These are phyloP conservation scores for Kwoniella dejecticola DNA, from an alignment of 768 basidiomycete genomes.

Conservation along the genomic window DNA sequence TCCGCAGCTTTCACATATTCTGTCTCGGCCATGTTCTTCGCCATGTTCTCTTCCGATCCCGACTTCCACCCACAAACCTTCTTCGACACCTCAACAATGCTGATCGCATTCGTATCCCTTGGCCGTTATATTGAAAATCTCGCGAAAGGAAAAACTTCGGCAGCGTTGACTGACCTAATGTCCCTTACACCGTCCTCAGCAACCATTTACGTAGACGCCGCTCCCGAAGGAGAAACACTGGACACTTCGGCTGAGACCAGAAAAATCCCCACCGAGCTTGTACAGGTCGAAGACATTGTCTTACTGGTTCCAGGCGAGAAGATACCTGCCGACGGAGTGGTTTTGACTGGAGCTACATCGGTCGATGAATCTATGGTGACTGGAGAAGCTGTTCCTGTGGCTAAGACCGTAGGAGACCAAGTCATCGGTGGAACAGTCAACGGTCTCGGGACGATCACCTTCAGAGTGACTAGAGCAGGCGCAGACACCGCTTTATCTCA, in stretches of 20 bases:
- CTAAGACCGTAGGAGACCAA: slow-evolving; percentile 77
- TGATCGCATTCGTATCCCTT: slow-evolving; percentile 93
- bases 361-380: slow-evolving; percentile 99
- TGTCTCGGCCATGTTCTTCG: slow-evolving; percentile 67
- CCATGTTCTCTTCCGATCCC: slow-evolving; percentile 60
- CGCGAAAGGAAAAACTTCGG: slow-evolving; percentile 95
- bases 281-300: slow-evolving; percentile 89
- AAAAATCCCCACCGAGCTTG: slow-evolving; percentile 87
- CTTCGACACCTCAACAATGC: slow-evolving; percentile 98
- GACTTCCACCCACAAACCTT: slow-evolving; percentile 81
- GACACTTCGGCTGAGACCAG: slow-evolving; percentile 60
- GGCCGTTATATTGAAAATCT: slow-evolving; percentile 94
- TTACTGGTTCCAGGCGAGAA: slow-evolving; percentile 96
- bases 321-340: slow-evolving; percentile 91
- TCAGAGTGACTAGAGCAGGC: slow-evolving; percentile 91
- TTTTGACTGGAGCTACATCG: slow-evolving; percentile 78
- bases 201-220: slow-evolving; percentile 84
- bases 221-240: slow-evolving; percentile 29
- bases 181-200: slow-evolving; percentile 92
- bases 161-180: slow-evolving; percentile 95
- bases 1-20: slow-evolving; percentile 94
- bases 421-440: slow-evolving; percentile 98
- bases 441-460: slow-evolving; percentile 93
- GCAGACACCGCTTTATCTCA: slow-evolving; percentile 95
- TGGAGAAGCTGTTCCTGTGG: slow-evolving; percentile 85